Evolutionary conservation across 164 flowering plant genomes (phyloP).

Genomic region (Santalum album): DNA sequence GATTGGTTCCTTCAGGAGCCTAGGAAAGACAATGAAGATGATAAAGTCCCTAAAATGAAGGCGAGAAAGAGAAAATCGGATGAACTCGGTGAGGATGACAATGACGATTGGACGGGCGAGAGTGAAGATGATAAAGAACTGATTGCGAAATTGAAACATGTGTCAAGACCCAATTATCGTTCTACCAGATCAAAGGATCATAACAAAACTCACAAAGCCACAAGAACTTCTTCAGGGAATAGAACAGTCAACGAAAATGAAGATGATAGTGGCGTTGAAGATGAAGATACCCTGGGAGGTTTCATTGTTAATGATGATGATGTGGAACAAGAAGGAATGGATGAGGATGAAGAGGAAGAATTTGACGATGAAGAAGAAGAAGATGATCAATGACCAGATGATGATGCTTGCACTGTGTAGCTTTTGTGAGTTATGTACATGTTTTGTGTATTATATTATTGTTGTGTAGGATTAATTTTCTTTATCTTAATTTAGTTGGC

Average conservation of each 20-base stretch:
- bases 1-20: slow-evolving; percentile 73
- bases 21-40: slow-evolving; percentile 35
- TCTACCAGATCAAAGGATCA: slow-evolving; percentile 51
- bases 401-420: too few species aligned
- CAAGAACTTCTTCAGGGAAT: slow-evolving; percentile 5
- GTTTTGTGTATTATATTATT: too few species aligned
- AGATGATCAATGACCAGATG: slow-evolving; percentile 8
- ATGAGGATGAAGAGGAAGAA: slow-evolving; percentile 38
- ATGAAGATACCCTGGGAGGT: slow-evolving; percentile 74
- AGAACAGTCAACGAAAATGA: slow-evolving; percentile 10
- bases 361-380: slow-evolving; percentile 33
- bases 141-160: slow-evolving; percentile 25
- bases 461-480: too few species aligned
- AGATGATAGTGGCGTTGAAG: slow-evolving; percentile 41
- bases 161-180: slow-evolving; percentile 29
- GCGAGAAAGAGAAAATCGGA: slow-evolving; percentile 24
- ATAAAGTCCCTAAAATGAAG: slow-evolving; percentile 18
- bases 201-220: slow-evolving; percentile 11
- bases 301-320: slow-evolving; percentile 64
- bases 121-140: slow-evolving; percentile 50
- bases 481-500: too few species aligned
- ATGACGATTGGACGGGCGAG: slow-evolving; percentile 69
- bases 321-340: slow-evolving; percentile 20
- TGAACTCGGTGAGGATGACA: slow-evolving; percentile 23
- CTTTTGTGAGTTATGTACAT: too few species aligned